Percentiles rank a stretch among this genome's conserved stretches.
Evolutionary conservation across 345 rosid species (phyloP).

Genomic region (Carallia pectinifolia): DNA sequence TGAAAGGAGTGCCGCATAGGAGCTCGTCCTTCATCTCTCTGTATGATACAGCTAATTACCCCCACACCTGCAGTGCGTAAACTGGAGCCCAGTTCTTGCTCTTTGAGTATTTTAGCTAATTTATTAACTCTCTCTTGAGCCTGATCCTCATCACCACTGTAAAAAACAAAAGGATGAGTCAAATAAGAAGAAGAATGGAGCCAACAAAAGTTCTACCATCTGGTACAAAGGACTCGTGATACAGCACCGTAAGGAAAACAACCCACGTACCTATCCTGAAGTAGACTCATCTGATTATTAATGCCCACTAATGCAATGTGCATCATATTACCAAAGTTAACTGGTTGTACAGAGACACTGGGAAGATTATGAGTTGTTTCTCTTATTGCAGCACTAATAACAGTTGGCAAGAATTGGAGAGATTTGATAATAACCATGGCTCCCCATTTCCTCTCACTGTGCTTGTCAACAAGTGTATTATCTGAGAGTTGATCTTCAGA

Average conservation of each 20-base stretch:
- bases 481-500: conserved; percentile 54
- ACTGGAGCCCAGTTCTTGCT: conserved; percentile 68
- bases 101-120: conserved; percentile 94
- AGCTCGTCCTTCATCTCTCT: conserved; percentile 96
- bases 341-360: conserved; percentile 40
- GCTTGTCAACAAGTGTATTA: conserved; percentile 60
- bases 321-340: conserved; percentile 85
- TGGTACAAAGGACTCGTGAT: too few species aligned
- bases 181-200: conserved; percentile 16
- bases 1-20: conserved; percentile 99
- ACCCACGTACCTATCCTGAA: conserved; percentile 83
- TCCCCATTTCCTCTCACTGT: conserved; percentile 86
- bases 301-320: conserved; percentile 92
- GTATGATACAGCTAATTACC: conserved; percentile 95
- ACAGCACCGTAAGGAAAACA: neutral
- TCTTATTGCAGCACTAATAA: conserved; percentile 63
- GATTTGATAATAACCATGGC: conserved; percentile 97
- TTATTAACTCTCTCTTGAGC: conserved; percentile 94
- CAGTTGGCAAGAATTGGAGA: conserved; percentile 78
- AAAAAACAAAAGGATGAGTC: conserved; percentile 25
- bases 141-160: conserved; percentile 99
- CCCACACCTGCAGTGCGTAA: conserved; percentile 81
- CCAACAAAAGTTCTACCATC: neutral
- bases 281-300: conserved; percentile 97
- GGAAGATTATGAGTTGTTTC: conserved; percentile 66